A percentile compares a stretch with the other conserved stretches of the same genome.
phyloP scores from a whole-genome alignment of 2,329 filamentous ascomycete genomes.

The Whalleya microplaca region DNA sequence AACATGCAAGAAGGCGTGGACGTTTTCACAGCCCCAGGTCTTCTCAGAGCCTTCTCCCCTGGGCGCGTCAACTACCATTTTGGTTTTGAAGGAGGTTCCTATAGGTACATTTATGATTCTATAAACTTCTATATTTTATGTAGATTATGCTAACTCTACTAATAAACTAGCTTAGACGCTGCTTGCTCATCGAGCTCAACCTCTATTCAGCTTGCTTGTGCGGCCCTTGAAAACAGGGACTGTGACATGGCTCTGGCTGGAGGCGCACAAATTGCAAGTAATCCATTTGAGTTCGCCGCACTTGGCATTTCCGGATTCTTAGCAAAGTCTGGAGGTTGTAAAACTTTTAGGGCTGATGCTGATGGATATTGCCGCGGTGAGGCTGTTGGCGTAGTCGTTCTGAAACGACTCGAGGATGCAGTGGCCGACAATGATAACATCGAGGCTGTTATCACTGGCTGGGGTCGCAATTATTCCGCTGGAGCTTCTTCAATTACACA shows the following conservation, averaged over 20 bases:
- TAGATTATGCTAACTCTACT: too few relatives aligned
- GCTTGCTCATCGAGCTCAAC: constrained; percentile 41
- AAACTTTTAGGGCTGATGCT: constrained; percentile 43
- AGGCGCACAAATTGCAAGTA: constrained; percentile 16
- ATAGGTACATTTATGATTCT: neutral
- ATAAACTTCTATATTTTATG: too few relatives aligned
- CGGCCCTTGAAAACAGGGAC: constrained; percentile 33
- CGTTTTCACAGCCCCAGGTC: constrained; percentile 13
- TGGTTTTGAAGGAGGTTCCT: constrained; percentile 33
- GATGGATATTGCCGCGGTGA: constrained; percentile 58
- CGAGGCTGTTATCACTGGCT: constrained; percentile 40
- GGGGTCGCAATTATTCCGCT: constrained; percentile 64
- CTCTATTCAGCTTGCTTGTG: constrained; percentile 41
- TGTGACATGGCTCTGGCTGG: constrained; percentile 26
- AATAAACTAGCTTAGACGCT: constrained; percentile 28
- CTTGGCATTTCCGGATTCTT: constrained; percentile 26
- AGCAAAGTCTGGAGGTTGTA: constrained; percentile 25
- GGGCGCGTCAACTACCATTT: constrained; percentile 37
- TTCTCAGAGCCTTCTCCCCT: constrained; percentile 22
- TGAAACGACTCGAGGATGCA: constrained; percentile 51
- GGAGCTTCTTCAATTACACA: constrained; percentile 72
- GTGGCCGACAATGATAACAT: constrained; percentile 49
- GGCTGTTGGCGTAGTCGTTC: constrained; percentile 45
- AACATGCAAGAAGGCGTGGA: constrained; percentile 21
- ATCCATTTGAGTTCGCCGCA: constrained; percentile 19